Conservation (phyloP, 495 filamentous ascomycete species). For the Penicillium cataractarum region DNA sequence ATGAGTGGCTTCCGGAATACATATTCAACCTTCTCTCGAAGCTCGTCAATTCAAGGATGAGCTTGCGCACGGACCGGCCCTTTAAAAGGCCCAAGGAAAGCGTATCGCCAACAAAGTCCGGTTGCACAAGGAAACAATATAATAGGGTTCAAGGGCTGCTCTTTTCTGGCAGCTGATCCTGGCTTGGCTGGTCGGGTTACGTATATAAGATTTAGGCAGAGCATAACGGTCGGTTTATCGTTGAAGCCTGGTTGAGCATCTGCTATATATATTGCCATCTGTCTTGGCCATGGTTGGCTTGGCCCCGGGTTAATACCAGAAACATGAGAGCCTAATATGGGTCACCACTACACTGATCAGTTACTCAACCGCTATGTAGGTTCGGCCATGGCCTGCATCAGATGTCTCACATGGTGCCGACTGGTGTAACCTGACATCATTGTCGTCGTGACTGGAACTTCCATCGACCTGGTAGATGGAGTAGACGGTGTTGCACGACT, state of each 20-base stretch:
- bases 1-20: slow-evolving; percentile 3
- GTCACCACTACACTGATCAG: not conserved
- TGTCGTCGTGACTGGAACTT: slow-evolving; percentile 18
- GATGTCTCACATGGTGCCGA: slow-evolving; percentile 40
- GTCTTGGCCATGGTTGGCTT: not conserved
- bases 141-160: slow-evolving; percentile 32
- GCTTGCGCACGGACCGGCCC: slow-evolving; percentile 26
- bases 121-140: slow-evolving; percentile 22
- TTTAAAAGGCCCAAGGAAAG: slow-evolving; percentile 31
- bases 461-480: slow-evolving; percentile 29
- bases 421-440: slow-evolving; percentile 23
- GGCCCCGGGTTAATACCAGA: slow-evolving; percentile 1
- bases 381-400: slow-evolving; percentile 31
- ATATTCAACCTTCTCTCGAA: not conserved
- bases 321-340: slow-evolving; percentile 3
- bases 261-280: not conserved
- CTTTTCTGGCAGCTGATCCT: slow-evolving; percentile 28
- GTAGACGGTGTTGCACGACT: slow-evolving; percentile 21
- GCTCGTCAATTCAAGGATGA: slow-evolving; percentile 12
- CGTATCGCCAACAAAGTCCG: slow-evolving; percentile 47
- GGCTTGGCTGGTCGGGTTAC: slow-evolving; percentile 26
- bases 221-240: not conserved
- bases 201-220: not conserved
- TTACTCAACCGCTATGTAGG: slow-evolving; percentile 10
- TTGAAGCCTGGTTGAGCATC: slow-evolving; percentile 1